Conservation (phyloP, 768 basidiomycete species). For the Suillus spraguei region DNA sequence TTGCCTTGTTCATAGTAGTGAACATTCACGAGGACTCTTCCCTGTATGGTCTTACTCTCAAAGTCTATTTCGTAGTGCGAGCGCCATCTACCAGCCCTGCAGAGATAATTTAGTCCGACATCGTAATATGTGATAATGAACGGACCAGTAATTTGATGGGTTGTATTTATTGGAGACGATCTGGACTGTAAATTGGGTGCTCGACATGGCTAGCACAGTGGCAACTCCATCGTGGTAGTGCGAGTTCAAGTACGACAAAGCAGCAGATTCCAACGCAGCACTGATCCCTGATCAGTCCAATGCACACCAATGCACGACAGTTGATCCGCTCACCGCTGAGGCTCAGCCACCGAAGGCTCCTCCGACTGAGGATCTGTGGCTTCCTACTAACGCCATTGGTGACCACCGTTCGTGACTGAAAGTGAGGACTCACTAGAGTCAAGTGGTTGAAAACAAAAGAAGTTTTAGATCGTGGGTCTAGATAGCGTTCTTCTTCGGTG, state of each 20-base stretch:
- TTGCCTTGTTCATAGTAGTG: conserved; percentile 99
- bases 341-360: conserved; percentile 66
- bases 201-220: conserved; percentile 64
- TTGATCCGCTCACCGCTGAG: conserved; percentile 62
- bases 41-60: conserved; percentile 60
- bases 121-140: background rate
- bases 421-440: conserved; percentile 58
- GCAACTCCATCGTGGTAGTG: conserved; percentile 83
- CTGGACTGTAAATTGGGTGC: conserved; percentile 64
- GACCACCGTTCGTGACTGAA: conserved; percentile 16
- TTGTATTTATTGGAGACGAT: conserved; percentile 98
- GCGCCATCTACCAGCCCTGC: conserved; percentile 94
- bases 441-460: conserved; percentile 88
- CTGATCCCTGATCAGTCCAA: conserved; percentile 38
- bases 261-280: conserved; percentile 66
- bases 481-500: conserved; percentile 63
- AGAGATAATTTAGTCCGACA: conserved; percentile 4
- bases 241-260: conserved; percentile 69
- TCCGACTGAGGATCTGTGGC: conserved; percentile 70
- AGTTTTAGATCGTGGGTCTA: conserved; percentile 80
- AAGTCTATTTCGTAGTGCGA: conserved; percentile 82
- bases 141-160: conserved; percentile 88
- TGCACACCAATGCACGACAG: background rate
- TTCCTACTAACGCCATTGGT: conserved; percentile 50
- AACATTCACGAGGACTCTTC: conserved; percentile 78